Base-by-base conservation (phyloP, 371 early-diverging fungal species). In the Parasitella parasitica region DNA sequence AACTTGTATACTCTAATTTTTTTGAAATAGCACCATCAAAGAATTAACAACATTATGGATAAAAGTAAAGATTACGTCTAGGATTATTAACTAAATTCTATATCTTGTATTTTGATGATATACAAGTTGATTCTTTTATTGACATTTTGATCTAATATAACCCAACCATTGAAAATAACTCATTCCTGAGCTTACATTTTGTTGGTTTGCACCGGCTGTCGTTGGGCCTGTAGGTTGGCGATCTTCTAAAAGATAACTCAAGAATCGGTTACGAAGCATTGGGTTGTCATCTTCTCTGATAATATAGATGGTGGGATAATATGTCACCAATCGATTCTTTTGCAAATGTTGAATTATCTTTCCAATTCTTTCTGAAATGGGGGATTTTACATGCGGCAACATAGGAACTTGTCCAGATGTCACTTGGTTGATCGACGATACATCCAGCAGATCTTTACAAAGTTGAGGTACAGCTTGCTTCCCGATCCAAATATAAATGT, bases 251-350 rank as follows among this genome's bases (percentile, higher is more conserved):
- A 98, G 72, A 62, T 93, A 91, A 35, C 90, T 86, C 72, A 93
- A 58, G 81, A 97, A 93, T 92, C 87, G 84, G 70, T 91, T 77
- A 16, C 94, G 82, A 61, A 95, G 67, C 11, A 80, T 78, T n/a
- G 92, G 91, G 64, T 96, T 95, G 15, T 94, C 93, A 65, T 97
- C 96, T 73, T 97, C 97, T 74, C 93, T 93, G 57, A 96, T 87
- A 39, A 97, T 74, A 66, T 90, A 93, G 8, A 86, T 53, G 27
- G 83, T 82, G 8, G 87, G 87, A 41, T 86, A 85, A 54, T 87
- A 89, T 27, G 82, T 71, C 0, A 83, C 77, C 13, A 85, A 76
- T 5, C 83, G 81, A 78, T 81, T 78, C 46, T 85, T 85, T 13
- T 65, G 86, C 83, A 43, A 72, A 81, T 52, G 24, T 15, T 28